These are phyloP conservation scores for Canna indica DNA, from an alignment of 176 grass and related monocot genomes.

Conservation along the genomic window DNA sequence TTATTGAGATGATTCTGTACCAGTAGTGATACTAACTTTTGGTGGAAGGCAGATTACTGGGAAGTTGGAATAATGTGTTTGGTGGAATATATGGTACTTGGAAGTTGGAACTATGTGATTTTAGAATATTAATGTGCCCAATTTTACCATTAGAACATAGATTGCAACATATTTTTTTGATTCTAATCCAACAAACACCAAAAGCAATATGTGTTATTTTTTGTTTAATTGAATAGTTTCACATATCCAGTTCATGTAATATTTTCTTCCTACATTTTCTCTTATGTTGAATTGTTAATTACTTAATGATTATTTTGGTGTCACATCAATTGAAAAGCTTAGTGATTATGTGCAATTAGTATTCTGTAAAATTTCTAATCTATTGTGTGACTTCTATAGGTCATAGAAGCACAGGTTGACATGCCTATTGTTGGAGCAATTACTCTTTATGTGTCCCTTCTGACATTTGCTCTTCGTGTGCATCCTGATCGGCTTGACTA, in stretches of 20 bases:
- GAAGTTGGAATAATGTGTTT: not conserved
- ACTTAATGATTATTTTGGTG: not conserved
- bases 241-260: not conserved
- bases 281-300: not conserved
- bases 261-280: not conserved
- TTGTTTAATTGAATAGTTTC: not conserved
- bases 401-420: constrained; percentile 96
- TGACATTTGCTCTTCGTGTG: constrained; percentile 94
- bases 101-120: not conserved
- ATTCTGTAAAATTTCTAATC: constrained; percentile 4
- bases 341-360: constrained; percentile 4
- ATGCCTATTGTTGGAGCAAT: constrained; percentile 86
- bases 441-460: constrained; percentile 93
- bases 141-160: too few relatives aligned
- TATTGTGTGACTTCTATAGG: constrained; percentile 39
- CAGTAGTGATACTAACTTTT: too few relatives aligned
- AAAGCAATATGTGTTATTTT: not conserved
- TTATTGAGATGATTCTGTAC: too few relatives aligned
- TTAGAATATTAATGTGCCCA: not conserved
- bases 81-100: not conserved
- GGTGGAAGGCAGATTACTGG: not conserved
- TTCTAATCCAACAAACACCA: too few relatives aligned
- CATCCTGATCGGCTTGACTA: constrained; percentile 99
- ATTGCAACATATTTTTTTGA: too few relatives aligned
- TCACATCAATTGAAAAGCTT: not conserved